Evolutionary conservation across 2,329 filamentous ascomycete species (phyloP).

Genomic region (Fusarium dlaminii): DNA sequence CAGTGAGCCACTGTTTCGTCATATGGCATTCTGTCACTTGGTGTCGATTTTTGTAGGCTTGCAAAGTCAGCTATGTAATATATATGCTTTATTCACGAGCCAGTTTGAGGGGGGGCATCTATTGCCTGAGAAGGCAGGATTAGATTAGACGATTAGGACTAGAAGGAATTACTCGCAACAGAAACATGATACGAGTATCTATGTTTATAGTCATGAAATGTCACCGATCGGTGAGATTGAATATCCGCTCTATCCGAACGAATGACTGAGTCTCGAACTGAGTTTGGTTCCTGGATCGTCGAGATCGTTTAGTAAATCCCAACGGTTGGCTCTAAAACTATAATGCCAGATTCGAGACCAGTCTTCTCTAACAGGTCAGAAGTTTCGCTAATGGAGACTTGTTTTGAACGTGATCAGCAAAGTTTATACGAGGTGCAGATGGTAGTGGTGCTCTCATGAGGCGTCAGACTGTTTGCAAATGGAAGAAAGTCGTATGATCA

Average conservation of each 20-base stretch:
- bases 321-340: constrained; percentile 19
- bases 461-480: neutral
- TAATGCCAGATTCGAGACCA: neutral
- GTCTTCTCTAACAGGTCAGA: neutral
- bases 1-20: neutral
- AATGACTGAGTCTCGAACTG: neutral
- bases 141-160: neutral
- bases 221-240: neutral
- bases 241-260: neutral
- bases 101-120: neutral
- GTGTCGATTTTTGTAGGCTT: neutral
- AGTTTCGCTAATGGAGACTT: neutral
- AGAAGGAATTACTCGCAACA: neutral
- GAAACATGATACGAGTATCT: neutral
- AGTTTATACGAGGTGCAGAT: neutral
- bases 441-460: neutral
- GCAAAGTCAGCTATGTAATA: neutral
- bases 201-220: neutral
- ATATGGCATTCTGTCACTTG: neutral
- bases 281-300: constrained; percentile 28
- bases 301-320: neutral
- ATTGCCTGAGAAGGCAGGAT: neutral
- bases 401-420: neutral
- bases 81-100: neutral
- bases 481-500: neutral